Evolutionary conservation across 208 protist genomes (phyloP).

Genomic region (Wallacemonas sp.): DNA sequence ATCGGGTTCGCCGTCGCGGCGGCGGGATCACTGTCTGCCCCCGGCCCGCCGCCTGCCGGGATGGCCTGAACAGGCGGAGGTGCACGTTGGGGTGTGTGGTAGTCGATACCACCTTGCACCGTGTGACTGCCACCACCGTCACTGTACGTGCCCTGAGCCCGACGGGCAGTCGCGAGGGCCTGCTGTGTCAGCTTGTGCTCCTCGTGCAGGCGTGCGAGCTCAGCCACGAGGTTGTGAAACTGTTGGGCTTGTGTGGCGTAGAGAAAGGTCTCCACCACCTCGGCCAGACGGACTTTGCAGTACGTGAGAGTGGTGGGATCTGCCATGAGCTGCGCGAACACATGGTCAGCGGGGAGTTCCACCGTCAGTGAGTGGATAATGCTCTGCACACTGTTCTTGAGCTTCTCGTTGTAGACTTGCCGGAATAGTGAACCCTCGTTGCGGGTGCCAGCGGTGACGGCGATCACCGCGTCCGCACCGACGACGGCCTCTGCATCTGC

Average conservation of each 20-base stretch:
- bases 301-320: conserved; percentile 70
- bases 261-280: conserved; percentile 81
- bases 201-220: conserved; percentile 60
- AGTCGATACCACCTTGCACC: too few relatives aligned
- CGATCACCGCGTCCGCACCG: not conserved
- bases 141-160: too few relatives aligned
- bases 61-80: too few relatives aligned
- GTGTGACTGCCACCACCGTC: too few relatives aligned
- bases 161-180: too few relatives aligned
- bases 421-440: conserved; percentile 32
- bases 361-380: conserved; percentile 52
- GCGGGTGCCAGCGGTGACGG: not conserved
- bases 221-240: conserved; percentile 67
- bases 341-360: conserved; percentile 69
- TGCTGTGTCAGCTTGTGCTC: conserved; percentile 25
- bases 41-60: too few relatives aligned
- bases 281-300: conserved; percentile 62
- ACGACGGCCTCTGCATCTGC: too few relatives aligned
- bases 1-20: conserved; percentile 31
- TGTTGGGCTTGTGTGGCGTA: conserved; percentile 73
- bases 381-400: conserved; percentile 52
- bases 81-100: not conserved
- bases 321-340: conserved; percentile 71
- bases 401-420: conserved; percentile 68
- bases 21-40: not conserved